Conservation (phyloP, 2,329 filamentous ascomycete genomes). For the Mycocentrospora acerina region DNA sequence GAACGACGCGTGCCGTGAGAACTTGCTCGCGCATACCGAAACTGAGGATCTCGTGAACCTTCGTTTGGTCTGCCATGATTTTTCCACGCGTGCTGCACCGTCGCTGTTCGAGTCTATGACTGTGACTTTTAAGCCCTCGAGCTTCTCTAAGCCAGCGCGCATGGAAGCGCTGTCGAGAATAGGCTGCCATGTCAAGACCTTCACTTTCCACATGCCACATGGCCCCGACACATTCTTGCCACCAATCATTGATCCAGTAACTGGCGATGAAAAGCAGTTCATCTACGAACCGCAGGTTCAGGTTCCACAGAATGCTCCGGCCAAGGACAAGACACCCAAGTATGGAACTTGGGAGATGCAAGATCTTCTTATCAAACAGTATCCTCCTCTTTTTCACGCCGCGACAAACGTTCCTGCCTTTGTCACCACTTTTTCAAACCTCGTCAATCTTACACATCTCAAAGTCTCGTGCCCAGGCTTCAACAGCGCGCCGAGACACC, state of each 20-base stretch:
- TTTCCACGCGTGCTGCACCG: slow-evolving; percentile 69
- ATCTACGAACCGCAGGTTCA: slow-evolving; percentile 74
- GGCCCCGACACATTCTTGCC: slow-evolving; percentile 77
- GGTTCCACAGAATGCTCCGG: slow-evolving; percentile 57
- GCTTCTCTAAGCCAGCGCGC: slow-evolving; percentile 72
- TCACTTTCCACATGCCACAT: slow-evolving; percentile 78
- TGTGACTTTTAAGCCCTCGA: slow-evolving; percentile 70
- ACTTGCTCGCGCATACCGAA: slow-evolving; percentile 45
- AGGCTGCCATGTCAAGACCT: slow-evolving; percentile 74
- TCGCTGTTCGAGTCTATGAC: slow-evolving; percentile 68
- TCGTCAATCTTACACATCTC: slow-evolving; percentile 72
- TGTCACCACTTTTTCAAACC: slow-evolving; percentile 68
- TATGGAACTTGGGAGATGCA: slow-evolving; percentile 79
- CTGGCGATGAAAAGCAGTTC: slow-evolving; percentile 76
- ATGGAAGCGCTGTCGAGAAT: slow-evolving; percentile 75
- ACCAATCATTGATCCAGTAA: slow-evolving; percentile 76
- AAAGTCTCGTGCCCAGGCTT: slow-evolving; percentile 76
- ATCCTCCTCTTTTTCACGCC: slow-evolving; percentile 85
- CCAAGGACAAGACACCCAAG: slow-evolving; percentile 65
- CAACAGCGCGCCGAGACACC: slow-evolving; percentile 65
- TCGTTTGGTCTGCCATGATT: slow-evolving; percentile 68
- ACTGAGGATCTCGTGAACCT: slow-evolving; percentile 50
- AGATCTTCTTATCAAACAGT: slow-evolving; percentile 81
- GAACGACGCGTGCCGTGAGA: slow-evolving; percentile 49
- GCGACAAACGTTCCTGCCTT: slow-evolving; percentile 86